Base-by-base conservation (phyloP, 257 asterid species). In the Plectranthus barbatus region DNA sequence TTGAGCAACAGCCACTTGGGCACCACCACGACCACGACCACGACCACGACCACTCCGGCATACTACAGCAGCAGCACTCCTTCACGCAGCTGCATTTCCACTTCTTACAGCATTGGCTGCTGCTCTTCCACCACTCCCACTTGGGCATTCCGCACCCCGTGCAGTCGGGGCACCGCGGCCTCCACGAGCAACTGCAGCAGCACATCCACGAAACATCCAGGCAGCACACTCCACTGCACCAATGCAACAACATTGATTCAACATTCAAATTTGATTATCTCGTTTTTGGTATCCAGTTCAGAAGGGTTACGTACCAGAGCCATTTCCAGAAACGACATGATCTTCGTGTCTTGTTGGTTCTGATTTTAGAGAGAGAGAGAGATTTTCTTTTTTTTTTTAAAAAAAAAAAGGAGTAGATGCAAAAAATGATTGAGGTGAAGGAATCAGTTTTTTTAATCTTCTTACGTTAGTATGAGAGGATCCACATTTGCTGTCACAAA, bases 381-480 rank as follows among this genome's bases (percentile, higher is more conserved):
- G n/a, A n/a, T n/a, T n/a, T n/a, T n/a, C n/a, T n/a, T n/a, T n/a
- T n/a, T n/a, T n/a, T n/a, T n/a, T n/a, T n/a, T n/a, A n/a, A n/a
- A n/a, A n/a, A n/a, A n/a, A n/a, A n/a, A n/a, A n/a, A n/a, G n/a
- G n/a, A n/a, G n/a, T n/a, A n/a, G n/a, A n/a, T n/a, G n/a, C n/a
- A n/a, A n/a, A n/a, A n/a, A n/a, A n/a, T n/a, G n/a, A n/a, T n/a
- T 44, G 45, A 9, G 48, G 64, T 34, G 41, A 64, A 49, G 50
- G 31, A 47, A 47, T 24, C 23, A 26, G 50, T 29, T 60, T 37
- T n/a, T n/a, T n/a, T n/a, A 2, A 21, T 45, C 19, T 67, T 62
- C 86, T 80, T 81, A 89, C 96, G 81, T 75, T 48, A 87, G 91
- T 61, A 85, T 66, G 41, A 89, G 79, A 56, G 94, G 95, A 80